Base-by-base conservation (phyloP, 2,329 filamentous ascomycete genomes). In the Aspergillus ochraceus region DNA sequence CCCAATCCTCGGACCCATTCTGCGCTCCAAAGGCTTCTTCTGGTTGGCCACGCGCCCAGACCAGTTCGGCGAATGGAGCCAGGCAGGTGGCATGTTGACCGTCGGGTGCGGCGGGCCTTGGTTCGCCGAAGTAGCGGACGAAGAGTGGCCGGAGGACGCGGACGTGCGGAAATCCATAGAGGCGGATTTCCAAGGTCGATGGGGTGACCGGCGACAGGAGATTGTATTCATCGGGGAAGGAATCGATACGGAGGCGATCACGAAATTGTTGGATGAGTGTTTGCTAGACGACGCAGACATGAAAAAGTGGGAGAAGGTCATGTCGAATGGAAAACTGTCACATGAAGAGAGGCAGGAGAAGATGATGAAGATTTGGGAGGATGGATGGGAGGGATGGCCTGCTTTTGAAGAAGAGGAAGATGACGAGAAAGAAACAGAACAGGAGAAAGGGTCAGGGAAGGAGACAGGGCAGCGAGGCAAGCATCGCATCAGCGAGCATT, bases 141-240 rank as follows among this genome's bases (percentile, higher is more conserved):
- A 82, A 26, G 82, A 83, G 5, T 83, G 81, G 78, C 81, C 78
- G 0, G 79, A 81, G 11, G 80, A 81, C 60, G 68, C 75, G 26
- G 81, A 81, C 12, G 82, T 84, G 2, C 67, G 76, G 24, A 71
- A 76, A 47, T 79, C 80, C 11, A 82, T 85, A 46, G 70, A 75
- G 54, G 76, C 81, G 32, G 82, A 85, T 59, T 83, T 84, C 55
- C 71, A 77, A 30, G 76, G 74, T 4, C 74, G 76, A 9, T 91
- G 88, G 87, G 88, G 87, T 0, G 89, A 91, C 65, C 80, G 88
- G 1, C 79, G 88, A 2, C 88, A 91, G 70, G 89, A 91, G 71
- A 71, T 91, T 6, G 89, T 91, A 2, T 89, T 91, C 61, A 91
- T 92, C 59, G 89, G 89, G 0, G 87, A 90, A 71, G 80, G 81